Evolutionary conservation across 1,284 basidiomycete species (phyloP).

Genomic region (Tilletia horrida): DNA sequence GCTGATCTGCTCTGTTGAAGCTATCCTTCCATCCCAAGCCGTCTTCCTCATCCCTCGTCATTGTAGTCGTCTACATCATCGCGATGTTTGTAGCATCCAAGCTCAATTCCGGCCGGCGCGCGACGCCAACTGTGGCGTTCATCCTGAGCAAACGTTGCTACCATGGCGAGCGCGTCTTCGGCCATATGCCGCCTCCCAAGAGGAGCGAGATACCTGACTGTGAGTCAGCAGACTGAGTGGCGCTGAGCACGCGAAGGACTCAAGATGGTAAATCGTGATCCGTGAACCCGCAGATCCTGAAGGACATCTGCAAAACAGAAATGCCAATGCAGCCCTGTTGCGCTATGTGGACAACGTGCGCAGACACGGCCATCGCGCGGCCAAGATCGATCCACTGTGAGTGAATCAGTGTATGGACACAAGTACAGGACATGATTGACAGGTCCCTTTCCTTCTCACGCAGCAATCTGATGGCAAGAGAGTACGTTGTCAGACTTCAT

Average conservation of each 20-base stretch:
- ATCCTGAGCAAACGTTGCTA: background rate
- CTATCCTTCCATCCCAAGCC: no score
- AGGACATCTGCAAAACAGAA: slow-evolving; percentile 71
- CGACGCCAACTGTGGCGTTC: background rate
- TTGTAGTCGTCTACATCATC: no score
- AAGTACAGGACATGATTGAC: background rate
- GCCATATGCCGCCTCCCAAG: slow-evolving; percentile 9
- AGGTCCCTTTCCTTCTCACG: background rate
- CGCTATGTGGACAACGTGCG: slow-evolving; percentile 83
- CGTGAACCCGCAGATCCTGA: slow-evolving; percentile 51
- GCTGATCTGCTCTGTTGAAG: no score
- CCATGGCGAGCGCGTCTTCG: slow-evolving; percentile 16
- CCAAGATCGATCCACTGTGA: slow-evolving; percentile 78
- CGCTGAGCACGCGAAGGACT: no score
- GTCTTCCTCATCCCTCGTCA: no score
- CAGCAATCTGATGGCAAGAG: slow-evolving; percentile 13
- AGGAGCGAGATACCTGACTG: slow-evolving; percentile 19
- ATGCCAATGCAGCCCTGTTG: slow-evolving; percentile 70
- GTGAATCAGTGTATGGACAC: slow-evolving; percentile 64
- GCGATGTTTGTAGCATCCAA: no score
- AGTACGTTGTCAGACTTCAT: background rate
- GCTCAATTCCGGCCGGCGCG: no score
- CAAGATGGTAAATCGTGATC: background rate
- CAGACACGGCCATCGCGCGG: slow-evolving; percentile 61
- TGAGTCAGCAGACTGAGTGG: slow-evolving; percentile 2